Base-by-base conservation (phyloP, 1,284 basidiomycete genomes). In the Hypsizygus ulmarius region DNA sequence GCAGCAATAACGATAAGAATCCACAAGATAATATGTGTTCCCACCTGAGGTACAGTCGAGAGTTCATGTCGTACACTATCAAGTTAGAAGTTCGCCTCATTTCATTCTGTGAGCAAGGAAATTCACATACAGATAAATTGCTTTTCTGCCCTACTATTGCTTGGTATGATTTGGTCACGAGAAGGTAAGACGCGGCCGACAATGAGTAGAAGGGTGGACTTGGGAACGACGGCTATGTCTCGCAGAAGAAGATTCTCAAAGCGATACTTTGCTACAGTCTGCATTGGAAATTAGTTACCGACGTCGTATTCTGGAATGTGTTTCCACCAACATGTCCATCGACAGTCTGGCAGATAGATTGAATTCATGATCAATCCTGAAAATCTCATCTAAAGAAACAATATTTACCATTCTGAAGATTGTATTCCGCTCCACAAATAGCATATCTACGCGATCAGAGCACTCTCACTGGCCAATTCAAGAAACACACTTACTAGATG, bases 161-260 rank as follows among this genome's bases (percentile, higher is more conserved):
- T 43, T 5, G 40, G 46, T 6, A 52, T 27, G 11, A 18, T 35
- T 12, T 45, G 41, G 19, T 41, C 32, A 6, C 10, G 39, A 19
- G 38, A 19, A 12, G 34, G 32, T 12, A 43, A 45, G 19, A 52
- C 33, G 3, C 45, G 46, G 4, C 50, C 53, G 4, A 28, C 39
- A 16, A 50, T 30, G 8, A 52, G 8, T 12, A 55, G 35, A 21
- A 52, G 47, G 15, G 34, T 39, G 6, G 47, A 41, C 18, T 47
- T 25, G n/a, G 50, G 50, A 7, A 51, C 42, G 21, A 43, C 39
- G 10, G 44, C 39, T 3, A 55, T 30, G 9, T 51, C 47, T 4
- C 48, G 45, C 9, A 49, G 29, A 9, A 49, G 32, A 36, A 55
- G 46, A 33, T 45, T 36, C 1, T 45, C 45, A 21, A 55, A 55